Conservation (phyloP, 495 filamentous ascomycete genomes). For the Glonium stellatum region DNA sequence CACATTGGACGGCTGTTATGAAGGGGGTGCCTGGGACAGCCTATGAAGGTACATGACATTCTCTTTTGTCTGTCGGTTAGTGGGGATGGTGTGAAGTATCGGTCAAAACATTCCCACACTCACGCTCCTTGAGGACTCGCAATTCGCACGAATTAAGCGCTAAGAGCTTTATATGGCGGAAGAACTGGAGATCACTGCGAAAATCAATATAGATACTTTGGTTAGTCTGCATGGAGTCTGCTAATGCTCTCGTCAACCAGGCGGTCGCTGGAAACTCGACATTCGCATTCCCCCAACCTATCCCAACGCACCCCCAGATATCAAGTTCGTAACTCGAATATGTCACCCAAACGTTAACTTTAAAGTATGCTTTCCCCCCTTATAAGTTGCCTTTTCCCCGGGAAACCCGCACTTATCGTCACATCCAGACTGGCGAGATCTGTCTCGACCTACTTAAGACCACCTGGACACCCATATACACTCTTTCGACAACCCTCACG, state of each 20-base stretch:
- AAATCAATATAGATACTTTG: too few species aligned
- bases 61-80: neutral
- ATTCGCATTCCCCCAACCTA: conserved; percentile 74
- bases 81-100: neutral
- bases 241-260: conserved; percentile 34
- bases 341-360: conserved; percentile 83
- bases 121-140: neutral
- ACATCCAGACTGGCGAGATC: conserved; percentile 71
- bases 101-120: neutral
- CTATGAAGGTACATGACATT: conserved; percentile 57
- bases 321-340: conserved; percentile 71
- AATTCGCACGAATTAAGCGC: neutral
- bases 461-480: conserved; percentile 80
- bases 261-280: conserved; percentile 74
- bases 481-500: conserved; percentile 66
- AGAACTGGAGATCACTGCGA: too few species aligned
- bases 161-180: neutral
- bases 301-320: conserved; percentile 66
- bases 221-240: too few species aligned
- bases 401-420: conserved; percentile 13
- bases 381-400: neutral
- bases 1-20: conserved; percentile 74
- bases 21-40: conserved; percentile 58
- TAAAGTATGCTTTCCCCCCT: conserved; percentile 32
- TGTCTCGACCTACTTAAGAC: conserved; percentile 82